Evolutionary conservation across 805 yeast genomes (phyloP).

Genomic region (Hanseniaspora singularis): DNA sequence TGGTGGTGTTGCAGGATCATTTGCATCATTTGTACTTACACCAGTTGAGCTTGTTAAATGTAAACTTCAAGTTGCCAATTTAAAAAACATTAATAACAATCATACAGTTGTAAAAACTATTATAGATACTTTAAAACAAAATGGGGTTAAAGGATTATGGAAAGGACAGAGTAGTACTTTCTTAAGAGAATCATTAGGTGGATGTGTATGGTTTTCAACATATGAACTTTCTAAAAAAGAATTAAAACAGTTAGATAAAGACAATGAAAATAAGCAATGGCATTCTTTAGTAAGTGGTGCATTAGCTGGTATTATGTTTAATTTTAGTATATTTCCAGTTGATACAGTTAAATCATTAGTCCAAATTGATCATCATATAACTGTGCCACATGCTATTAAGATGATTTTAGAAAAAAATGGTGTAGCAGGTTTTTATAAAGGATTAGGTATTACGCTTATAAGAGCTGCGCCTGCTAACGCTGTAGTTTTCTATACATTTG

Average conservation of each 20-base stretch:
- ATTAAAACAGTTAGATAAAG: slow-evolving; percentile 20
- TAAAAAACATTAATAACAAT: slow-evolving; percentile 21
- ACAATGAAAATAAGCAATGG: slow-evolving; percentile 30
- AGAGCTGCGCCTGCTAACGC: slow-evolving; percentile 90
- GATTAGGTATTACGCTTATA: slow-evolving; percentile 66
- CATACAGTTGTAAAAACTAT: slow-evolving; percentile 32
- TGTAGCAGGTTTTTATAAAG: slow-evolving; percentile 61
- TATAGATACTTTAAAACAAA: slow-evolving; percentile 32
- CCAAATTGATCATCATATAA: slow-evolving; percentile 33
- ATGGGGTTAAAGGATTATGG: slow-evolving; percentile 72
- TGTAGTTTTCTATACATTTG: slow-evolving; percentile 69
- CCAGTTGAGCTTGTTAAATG: slow-evolving; percentile 91
- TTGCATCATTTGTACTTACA: slow-evolving; percentile 71
- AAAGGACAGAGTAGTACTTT: slow-evolving; percentile 75
- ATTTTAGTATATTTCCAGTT: slow-evolving; percentile 70
- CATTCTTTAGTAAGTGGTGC: slow-evolving; percentile 72
- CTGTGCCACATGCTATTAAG: slow-evolving; percentile 28
- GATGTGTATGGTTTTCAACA: slow-evolving; percentile 89
- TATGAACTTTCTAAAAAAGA: slow-evolving; percentile 48
- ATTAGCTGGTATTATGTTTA: slow-evolving; percentile 70
- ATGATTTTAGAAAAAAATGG: slow-evolving; percentile 42
- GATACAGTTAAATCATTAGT: slow-evolving; percentile 82
- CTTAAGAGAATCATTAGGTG: slow-evolving; percentile 74
- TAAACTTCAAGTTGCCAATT: slow-evolving; percentile 56
- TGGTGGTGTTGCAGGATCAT: slow-evolving; percentile 75